These are phyloP conservation scores for Withania somnifera DNA, from an alignment of 305 asterid genomes.

Conservation along the genomic window DNA sequence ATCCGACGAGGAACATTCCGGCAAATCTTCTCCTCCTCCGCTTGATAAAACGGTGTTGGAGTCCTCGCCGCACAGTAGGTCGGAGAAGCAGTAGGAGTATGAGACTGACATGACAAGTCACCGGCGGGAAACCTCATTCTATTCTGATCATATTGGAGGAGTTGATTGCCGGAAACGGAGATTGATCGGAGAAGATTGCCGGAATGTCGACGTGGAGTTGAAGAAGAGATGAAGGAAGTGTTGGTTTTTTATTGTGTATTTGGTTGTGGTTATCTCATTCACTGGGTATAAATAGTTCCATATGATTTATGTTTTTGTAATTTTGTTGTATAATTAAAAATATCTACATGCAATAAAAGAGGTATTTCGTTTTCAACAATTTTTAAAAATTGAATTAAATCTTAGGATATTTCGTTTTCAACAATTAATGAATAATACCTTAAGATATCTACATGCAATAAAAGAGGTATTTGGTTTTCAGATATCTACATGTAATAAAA, in stretches of 20 bases:
- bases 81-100: conserved; percentile 78
- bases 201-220: conserved; percentile 23
- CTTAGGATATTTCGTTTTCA: too few species aligned
- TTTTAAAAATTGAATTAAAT: neutral
- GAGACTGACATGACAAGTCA: conserved; percentile 49
- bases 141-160: conserved; percentile 16
- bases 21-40: conserved; percentile 32
- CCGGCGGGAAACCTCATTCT: conserved; percentile 24
- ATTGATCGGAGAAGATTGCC: conserved; percentile 44
- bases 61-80: conserved; percentile 75
- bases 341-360: neutral
- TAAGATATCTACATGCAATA: neutral
- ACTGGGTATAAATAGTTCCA: conserved; percentile 22
- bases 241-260: conserved; percentile 7
- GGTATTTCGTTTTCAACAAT: neutral
- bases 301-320: neutral
- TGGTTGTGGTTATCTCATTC: conserved; percentile 7
- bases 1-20: conserved; percentile 27
- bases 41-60: conserved; percentile 32
- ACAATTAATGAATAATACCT: too few species aligned
- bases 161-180: conserved; percentile 34
- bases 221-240: conserved; percentile 19
- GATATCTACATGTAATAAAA: neutral
- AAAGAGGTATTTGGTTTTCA: neutral
- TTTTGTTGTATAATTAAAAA: neutral